Evolutionary conservation across 768 basidiomycete genomes (phyloP), one percentile per base, ranked within the genome.

Genomic region (Rhizopogon vesiculosus): DNA sequence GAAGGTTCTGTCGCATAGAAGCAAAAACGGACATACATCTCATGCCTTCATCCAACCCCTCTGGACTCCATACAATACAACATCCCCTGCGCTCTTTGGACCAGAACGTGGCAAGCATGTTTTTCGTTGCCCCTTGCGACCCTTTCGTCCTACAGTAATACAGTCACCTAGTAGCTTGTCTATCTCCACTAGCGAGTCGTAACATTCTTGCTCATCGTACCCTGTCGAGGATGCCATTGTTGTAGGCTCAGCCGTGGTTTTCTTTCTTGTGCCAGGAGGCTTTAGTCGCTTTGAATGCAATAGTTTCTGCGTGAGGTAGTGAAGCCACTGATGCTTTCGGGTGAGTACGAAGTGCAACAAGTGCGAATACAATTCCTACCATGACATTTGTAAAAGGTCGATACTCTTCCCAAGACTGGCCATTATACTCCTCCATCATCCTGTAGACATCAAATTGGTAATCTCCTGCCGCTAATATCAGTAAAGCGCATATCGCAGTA

Each of bases 371-470:
- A 42, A 13, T 25, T 63, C 83, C 65, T 64, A 95, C 96, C 83
- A 98, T 84, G 39, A 97, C 84, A 66, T 98, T 98, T 9, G 93
- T 94, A 16, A 88, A 70, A 1, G 93, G 93, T 54, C 83, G 78
- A 67, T 85, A 97, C 9, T 70, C 78, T 60, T 82, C 79, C 97
- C 97, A 99, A 42, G 76, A 67, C 38, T 75, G 74, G 5, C 77
- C 72, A 45, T 82, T 84, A 58, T 84, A 72, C 31, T 75, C 73
- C 48, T 77, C 77, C 92, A 98, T 98, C 72, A 87, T 81, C 42
- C 96, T 83, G 65, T 99, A 99, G 4, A 98, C 77, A 65, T 98
- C 93, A 69, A 93, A 98, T 69, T 98, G 97, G 64, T 91, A 90
- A 67, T 93, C 91, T 9, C 93, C 89, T 90, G 58, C 53, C 59